phyloP scores from a whole-genome alignment of 1,284 basidiomycete genomes.

The Mycosarcoma maydis region DNA sequence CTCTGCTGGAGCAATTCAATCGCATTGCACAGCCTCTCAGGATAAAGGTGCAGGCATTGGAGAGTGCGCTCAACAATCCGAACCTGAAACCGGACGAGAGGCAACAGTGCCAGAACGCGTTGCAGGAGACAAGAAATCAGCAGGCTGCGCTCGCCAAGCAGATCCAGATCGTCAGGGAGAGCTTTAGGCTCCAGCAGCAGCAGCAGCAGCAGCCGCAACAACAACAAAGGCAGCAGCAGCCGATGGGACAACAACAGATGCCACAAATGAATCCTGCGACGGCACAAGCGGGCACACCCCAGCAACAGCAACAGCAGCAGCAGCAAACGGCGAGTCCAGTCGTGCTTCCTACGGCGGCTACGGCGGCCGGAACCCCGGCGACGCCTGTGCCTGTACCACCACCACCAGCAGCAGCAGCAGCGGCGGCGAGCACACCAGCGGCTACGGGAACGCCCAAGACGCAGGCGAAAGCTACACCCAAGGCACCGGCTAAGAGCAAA shows the following conservation, averaged over 20 bases:
- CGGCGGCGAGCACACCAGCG: background rate
- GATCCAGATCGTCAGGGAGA: constrained; percentile 54
- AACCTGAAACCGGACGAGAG: constrained; percentile 54
- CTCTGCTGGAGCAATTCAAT: constrained; percentile 57
- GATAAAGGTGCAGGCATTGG: constrained; percentile 53
- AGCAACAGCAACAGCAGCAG: constrained; percentile 8
- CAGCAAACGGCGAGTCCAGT: constrained; percentile 23
- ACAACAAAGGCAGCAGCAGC: constrained; percentile 21
- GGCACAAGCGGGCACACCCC: constrained; percentile 12
- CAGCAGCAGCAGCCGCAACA: constrained; percentile 41
- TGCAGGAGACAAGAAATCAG: constrained; percentile 53
- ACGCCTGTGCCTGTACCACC: constrained; percentile 3
- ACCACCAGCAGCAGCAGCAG: too few relatives aligned
- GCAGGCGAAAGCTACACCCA: constrained; percentile 28
- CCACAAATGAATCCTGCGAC: constrained; percentile 16
- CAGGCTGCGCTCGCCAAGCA: constrained; percentile 57
- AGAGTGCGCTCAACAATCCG: constrained; percentile 46
- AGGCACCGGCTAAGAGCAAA: constrained; percentile 36
- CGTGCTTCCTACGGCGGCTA: constrained; percentile 8
- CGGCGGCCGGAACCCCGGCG: constrained; percentile 2
- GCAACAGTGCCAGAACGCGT: constrained; percentile 52
- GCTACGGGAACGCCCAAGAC: constrained; percentile 13
- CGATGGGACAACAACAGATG: constrained; percentile 13
- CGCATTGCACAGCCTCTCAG: constrained; percentile 53
- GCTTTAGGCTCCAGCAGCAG: constrained; percentile 51